Conservation (phyloP, 1,284 basidiomycete genomes). For the Melampsora occidentalis region DNA sequence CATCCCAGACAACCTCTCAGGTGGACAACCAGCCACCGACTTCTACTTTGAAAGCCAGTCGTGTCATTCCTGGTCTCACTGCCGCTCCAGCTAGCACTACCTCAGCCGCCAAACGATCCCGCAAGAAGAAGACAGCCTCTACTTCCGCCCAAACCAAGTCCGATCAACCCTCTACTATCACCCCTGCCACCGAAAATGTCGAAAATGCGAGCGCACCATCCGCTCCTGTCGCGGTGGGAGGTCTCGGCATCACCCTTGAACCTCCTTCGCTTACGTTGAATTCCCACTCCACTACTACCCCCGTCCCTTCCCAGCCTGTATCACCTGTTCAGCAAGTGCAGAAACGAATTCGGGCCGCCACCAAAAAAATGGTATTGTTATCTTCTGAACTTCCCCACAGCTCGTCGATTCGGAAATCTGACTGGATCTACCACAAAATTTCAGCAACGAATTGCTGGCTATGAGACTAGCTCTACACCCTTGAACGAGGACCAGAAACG, state of each 20-base stretch:
- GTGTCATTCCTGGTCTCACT: slow-evolving; percentile 39
- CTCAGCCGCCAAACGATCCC: slow-evolving; percentile 20
- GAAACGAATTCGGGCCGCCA: slow-evolving; percentile 49
- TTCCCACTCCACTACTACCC: slow-evolving; percentile 20
- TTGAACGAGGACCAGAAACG: slow-evolving; percentile 52
- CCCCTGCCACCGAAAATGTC: background rate
- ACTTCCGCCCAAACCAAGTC: background rate
- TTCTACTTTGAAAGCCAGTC: slow-evolving; percentile 9
- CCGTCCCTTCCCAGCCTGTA: slow-evolving; percentile 28
- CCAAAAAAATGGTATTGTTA: slow-evolving; percentile 51
- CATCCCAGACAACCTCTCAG: background rate
- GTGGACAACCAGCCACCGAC: slow-evolving; percentile 17
- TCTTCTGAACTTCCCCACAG: background rate
- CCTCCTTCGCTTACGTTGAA: slow-evolving; percentile 39
- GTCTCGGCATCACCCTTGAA: slow-evolving; percentile 2
- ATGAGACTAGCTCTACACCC: slow-evolving; percentile 47
- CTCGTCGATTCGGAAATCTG: background rate
- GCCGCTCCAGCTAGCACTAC: slow-evolving; percentile 8
- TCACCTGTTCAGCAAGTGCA: slow-evolving; percentile 44
- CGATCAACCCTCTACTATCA: slow-evolving; percentile 9
- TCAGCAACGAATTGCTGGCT: slow-evolving; percentile 50
- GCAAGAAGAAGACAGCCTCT: slow-evolving; percentile 28
- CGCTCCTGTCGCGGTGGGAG: no score
- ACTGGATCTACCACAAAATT: background rate
- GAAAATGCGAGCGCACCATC: background rate